These are phyloP conservation scores for Tirmania nivea DNA, from an alignment of 495 filamentous ascomycete genomes.

Conservation along the genomic window DNA sequence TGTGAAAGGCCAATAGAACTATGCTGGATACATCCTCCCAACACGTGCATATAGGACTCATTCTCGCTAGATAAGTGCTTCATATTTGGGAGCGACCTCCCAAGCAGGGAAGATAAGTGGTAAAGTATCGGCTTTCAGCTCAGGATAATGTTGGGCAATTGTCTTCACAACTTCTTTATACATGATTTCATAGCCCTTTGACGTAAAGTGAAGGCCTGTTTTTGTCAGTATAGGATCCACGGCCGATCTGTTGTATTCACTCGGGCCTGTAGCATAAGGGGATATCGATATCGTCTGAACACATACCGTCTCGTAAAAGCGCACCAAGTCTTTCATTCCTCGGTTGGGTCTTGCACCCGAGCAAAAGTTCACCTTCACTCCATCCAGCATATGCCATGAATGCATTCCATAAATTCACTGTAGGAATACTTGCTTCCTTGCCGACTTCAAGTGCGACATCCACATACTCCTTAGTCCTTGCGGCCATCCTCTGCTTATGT, in stretches of 20 bases:
- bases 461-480: slow-evolving; percentile 45
- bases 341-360: slow-evolving; percentile 31
- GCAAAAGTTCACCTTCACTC: slow-evolving; percentile 33
- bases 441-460: slow-evolving; percentile 46
- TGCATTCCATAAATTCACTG: slow-evolving; percentile 53
- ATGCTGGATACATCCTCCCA: too few relatives aligned
- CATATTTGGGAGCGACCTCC: slow-evolving; percentile 24
- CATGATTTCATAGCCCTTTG: slow-evolving; percentile 36
- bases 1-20: too few relatives aligned
- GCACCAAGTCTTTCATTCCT: slow-evolving; percentile 27
- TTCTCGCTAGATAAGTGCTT: too few relatives aligned
- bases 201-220: slow-evolving; percentile 42
- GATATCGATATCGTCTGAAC: background rate
- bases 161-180: slow-evolving; percentile 32
- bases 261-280: background rate
- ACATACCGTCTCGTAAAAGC: slow-evolving; percentile 40
- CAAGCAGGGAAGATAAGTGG: slow-evolving; percentile 33
- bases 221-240: too few relatives aligned
- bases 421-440: slow-evolving; percentile 35
- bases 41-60: too few relatives aligned
- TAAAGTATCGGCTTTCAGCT: slow-evolving; percentile 32
- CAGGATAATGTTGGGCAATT: slow-evolving; percentile 34
- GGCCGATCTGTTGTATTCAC: too few relatives aligned
- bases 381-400: slow-evolving; percentile 53
- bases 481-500: slow-evolving; percentile 36